Evolutionary conservation across 768 basidiomycete species (phyloP), one percentile per base, ranked within the genome.

Genomic region (Boletus fagicola): DNA sequence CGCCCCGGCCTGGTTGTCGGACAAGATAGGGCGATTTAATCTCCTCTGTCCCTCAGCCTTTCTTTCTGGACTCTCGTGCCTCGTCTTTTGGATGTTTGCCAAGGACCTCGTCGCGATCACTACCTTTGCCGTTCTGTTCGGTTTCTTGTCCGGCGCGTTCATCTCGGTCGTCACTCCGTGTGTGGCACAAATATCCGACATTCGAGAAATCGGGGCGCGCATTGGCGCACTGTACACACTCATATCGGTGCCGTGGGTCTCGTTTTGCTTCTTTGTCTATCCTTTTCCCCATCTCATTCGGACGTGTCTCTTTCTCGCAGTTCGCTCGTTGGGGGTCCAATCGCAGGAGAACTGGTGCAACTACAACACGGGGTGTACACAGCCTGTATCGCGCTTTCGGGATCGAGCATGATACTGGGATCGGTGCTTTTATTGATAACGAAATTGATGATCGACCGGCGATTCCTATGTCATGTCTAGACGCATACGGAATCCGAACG

Each of bases 231-330:
- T 88, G 42, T 89, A 88, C 64, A 84, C 76, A 20, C 70, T 87
- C 15, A 82, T 87, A 22, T 84, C 87, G 0, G 76, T 88, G 39
- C 85, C 87, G 87, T 90, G 70, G 78, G 87, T 86, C 5, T 39
- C 28, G 18, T n/a, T 58, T 42, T 15, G 50, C 30, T n/a, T 22
- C 20, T 9, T 52, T 5, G 5, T 33, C n/a, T 11, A 10, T 24
- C 4, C 16, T 20, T 42, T 51, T 4, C 28, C 8, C 20, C 39
- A 20, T 44, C 51, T 60, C 36, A 54, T 40, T 18, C 30, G 43
- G 39, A 50, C 9, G 3, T 49, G 12, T 35, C 16, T 18, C 35
- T 4, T 20, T 46, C 36, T 40, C 31, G 31, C 56, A 89, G 87
- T 28, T 79, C 87, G 1, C 74, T 89, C 22, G 70, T 84, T 30